A percentile compares a stretch with the other conserved stretches of the same genome.
Conservation (phyloP, 2,329 filamentous ascomycete species). For the Paecilomyces dactylethromorphus region DNA sequence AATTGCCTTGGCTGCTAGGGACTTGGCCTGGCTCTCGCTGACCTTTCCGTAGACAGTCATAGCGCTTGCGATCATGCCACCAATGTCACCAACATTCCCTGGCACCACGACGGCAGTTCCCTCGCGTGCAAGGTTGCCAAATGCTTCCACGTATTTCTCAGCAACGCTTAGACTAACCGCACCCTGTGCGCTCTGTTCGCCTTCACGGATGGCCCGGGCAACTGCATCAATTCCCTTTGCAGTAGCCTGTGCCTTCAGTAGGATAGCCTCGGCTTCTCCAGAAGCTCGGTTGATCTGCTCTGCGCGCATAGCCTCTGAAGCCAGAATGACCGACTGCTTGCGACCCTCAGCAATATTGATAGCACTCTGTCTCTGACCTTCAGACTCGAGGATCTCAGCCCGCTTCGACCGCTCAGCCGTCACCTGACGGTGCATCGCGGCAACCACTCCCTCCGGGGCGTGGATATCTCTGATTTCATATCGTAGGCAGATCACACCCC, state of each 20-base stretch:
- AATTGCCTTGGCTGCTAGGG: constrained; percentile 42
- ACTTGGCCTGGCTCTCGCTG: constrained; percentile 67
- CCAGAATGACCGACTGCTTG: constrained; percentile 95
- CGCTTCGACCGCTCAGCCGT: constrained; percentile 96
- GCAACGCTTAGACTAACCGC: constrained; percentile 84
- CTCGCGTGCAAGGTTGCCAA: constrained; percentile 86
- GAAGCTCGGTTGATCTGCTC: constrained; percentile 90
- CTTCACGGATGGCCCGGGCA: constrained; percentile 65
- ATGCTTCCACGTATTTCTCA: constrained; percentile 97
- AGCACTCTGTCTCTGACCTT: constrained; percentile 91
- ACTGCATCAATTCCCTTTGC: constrained; percentile 84
- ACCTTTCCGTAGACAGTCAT: constrained; percentile 95
- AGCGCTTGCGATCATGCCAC: constrained; percentile 92
- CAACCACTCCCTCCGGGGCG: constrained; percentile 84
- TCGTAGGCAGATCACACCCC: constrained; percentile 91
- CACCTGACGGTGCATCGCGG: constrained; percentile 97
- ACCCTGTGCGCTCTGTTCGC: constrained; percentile 67
- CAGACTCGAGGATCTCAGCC: constrained; percentile 93
- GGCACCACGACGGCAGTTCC: constrained; percentile 93
- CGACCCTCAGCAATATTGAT: constrained; percentile 98
- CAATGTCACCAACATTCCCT: constrained; percentile 93
- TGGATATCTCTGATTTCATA: constrained; percentile 99
- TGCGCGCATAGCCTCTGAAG: constrained; percentile 80
- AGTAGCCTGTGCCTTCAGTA: constrained; percentile 77
- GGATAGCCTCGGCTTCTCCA: constrained; percentile 91